Evolutionary conservation across 2,329 filamentous ascomycete genomes (phyloP), one percentile per base, ranked within the genome.

Genomic region (Grosmannia clavigera): DNA sequence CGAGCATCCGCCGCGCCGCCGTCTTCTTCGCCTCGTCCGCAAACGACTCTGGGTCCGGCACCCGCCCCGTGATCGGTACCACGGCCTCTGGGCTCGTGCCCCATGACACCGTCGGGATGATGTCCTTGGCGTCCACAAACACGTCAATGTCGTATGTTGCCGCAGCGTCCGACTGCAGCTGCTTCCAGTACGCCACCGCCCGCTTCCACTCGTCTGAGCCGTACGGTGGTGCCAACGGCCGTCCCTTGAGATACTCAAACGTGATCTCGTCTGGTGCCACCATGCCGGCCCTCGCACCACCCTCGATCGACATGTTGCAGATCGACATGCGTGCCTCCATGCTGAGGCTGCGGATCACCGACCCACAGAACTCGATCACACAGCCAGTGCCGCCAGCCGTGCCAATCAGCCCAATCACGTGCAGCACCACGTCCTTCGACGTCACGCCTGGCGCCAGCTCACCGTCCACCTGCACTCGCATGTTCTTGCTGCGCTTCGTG

Each of bases 321-420:
- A 99, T 95, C 64, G 92, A 96, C 94, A 99, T 97, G 66, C 94
- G 85, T 52, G 92, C 94, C 75, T 97, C 94, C 83, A 99, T 96
- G 74, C 90, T 95, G 67, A 97, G 79, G 63, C 75, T 77, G 67
- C 90, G 85, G 71, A 99, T 96, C 63, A 94, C 90, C 58, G 92
- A 96, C 62, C 94, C 94, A 70, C 91, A 96, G 78, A 92, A 99
- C 77, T 99, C 94, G 68, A 99, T 96, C 65, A 97, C 94, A 58
- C 88, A 86, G 63, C 92, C 92, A 60, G 87, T 97, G 67, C 94
- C 94, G 72, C 92, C 94, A 63, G 94, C 94, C 29, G 94, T 97
- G 68, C 94, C 94, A 67, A 97, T 96, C 68, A 87, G 76, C 69
- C 94, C 94, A 70, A 99, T 99, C 61, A 90, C 88, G 72, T 97